phyloP scores from a whole-genome alignment of 192 early-diverging fungal species.

The Allomyces javanicus region DNA sequence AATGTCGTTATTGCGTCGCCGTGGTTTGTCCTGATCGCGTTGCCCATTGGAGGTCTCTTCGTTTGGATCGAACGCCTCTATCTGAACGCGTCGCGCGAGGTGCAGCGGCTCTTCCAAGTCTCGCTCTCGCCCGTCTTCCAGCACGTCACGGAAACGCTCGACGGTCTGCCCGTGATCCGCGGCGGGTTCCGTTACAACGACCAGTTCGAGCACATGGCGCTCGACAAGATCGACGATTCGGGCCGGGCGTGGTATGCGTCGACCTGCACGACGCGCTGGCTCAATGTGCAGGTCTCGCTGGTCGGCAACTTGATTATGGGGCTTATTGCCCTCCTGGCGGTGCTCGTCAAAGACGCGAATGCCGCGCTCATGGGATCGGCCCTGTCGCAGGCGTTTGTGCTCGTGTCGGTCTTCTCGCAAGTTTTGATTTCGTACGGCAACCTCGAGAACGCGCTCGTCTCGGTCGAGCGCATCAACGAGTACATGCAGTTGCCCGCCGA shows the following conservation, averaged over 20 bases:
- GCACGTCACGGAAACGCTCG: neutral
- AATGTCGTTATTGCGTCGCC: constrained; percentile 9
- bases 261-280: constrained; percentile 56
- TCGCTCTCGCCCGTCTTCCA: neutral
- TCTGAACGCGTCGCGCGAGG: neutral
- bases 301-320: constrained; percentile 22
- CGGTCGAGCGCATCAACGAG: constrained; percentile 72
- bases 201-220: neutral
- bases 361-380: constrained; percentile 74
- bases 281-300: constrained; percentile 56
- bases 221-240: constrained; percentile 1
- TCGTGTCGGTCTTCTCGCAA: constrained; percentile 63
- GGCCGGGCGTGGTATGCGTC: too few relatives aligned
- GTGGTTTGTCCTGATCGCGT: constrained; percentile 3
- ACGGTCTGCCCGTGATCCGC: neutral
- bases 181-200: neutral
- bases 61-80: neutral
- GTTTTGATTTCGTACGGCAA: constrained; percentile 55
- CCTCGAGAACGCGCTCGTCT: constrained; percentile 74
- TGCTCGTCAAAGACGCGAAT: constrained; percentile 4
- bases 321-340: constrained; percentile 2
- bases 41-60: constrained; percentile 3
- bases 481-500: constrained; percentile 71
- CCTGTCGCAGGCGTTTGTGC: constrained; percentile 64
- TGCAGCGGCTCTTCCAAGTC: neutral